phyloP scores from a whole-genome alignment of 2,329 filamentous ascomycete genomes.

The Ilyonectria destructans region DNA sequence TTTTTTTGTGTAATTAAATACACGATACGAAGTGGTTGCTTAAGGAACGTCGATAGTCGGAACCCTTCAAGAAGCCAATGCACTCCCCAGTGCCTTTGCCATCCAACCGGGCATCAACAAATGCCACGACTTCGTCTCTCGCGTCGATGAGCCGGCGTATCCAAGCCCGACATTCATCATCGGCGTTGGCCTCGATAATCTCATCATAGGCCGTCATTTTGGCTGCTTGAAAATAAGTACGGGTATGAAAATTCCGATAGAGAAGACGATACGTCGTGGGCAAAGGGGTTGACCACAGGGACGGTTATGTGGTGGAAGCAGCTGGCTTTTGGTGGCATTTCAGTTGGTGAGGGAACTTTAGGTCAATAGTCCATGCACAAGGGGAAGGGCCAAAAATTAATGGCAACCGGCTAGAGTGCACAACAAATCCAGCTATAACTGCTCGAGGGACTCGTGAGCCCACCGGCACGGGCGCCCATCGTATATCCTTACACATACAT shows the following conservation, averaged over 20 bases:
- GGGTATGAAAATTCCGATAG: neutral
- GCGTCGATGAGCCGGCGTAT: conserved; percentile 38
- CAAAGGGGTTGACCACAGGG: too few relatives aligned
- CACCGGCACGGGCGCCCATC: too few relatives aligned
- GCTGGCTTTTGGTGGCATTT: too few relatives aligned
- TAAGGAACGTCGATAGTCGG: too few relatives aligned
- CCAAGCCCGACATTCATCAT: conserved; percentile 45
- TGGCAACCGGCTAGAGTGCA: too few relatives aligned
- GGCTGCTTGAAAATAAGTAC: neutral
- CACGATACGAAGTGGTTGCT: conserved; percentile 8
- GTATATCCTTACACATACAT: neutral
- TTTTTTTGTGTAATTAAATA: too few relatives aligned
- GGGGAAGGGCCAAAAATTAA: too few relatives aligned
- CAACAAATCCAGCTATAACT: too few relatives aligned
- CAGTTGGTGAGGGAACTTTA: too few relatives aligned
- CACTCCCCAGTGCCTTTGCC: conserved; percentile 39
- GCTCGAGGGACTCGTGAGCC: too few relatives aligned
- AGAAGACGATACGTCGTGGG: neutral
- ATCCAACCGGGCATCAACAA: conserved; percentile 41
- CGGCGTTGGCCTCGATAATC: conserved; percentile 41
- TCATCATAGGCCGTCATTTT: conserved; percentile 49
- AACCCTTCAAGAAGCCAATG: conserved; percentile 47
- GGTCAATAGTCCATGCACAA: too few relatives aligned
- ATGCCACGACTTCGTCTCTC: conserved; percentile 40
- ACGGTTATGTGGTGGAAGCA: too few relatives aligned